Evolutionary conservation across 352 stramenopile genomes (phyloP), one percentile per base, ranked within the genome.

Genomic region (Pythium periplocum): DNA sequence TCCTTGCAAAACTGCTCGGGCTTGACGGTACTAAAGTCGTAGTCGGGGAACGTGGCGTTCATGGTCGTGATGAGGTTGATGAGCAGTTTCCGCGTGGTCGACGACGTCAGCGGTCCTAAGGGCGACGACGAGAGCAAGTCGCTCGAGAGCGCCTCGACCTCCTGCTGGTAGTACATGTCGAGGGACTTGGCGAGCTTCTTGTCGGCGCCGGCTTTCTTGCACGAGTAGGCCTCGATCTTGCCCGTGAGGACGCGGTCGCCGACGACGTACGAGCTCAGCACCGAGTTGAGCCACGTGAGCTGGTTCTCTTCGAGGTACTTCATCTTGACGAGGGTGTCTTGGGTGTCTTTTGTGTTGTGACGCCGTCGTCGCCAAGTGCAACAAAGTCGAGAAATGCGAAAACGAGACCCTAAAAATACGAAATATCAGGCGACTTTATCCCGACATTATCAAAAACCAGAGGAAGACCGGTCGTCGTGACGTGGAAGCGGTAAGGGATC

Each of bases 31-130:
- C 81, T 94, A 57, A 97, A 96, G 70, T 97, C 90, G 61, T 97
- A 96, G 66, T 97, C 90, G 2, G 87, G 89, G 63, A 97, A 97
- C 43, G 75, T 92, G 33, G 87, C 86, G 74, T 97, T 97, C 88
- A 97, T 97, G 17, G 90, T 97, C 44, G 83, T 92, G 57, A 97
- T 97, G 51, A 97, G 70, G 57, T 96, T 95, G 58, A 96, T 96
- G 5, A 97, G 73, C 52, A 96, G 75, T 57, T 96, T 93, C 44
- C 90, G 75, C 38, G 86, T 96, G 48, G 83, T 63, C 0, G 79
- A 59, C 17, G 91, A 71, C 0, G 78, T 75, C 31, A 97, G 74
- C 8, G 82, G 74, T 0, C 89, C 87, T 12, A 97, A 70, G n/a
- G 86, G 79, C 44, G 83, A 90, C 44, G 73, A 83, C 44, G 76